Conservation (phyloP, 495 filamentous ascomycete genomes). For the Penicillium lagena region DNA sequence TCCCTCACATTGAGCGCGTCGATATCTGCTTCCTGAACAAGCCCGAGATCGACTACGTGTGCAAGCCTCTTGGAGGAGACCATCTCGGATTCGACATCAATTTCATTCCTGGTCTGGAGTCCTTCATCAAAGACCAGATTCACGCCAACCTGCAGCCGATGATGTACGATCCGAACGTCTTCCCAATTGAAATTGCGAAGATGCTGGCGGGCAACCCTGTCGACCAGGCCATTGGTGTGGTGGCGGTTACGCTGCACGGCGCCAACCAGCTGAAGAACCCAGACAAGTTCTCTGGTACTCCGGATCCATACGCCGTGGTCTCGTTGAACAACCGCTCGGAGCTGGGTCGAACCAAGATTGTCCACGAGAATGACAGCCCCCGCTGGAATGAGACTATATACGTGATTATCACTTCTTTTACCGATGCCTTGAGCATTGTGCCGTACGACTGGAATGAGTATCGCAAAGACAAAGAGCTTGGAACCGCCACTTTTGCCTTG, state of each 20-base stretch:
- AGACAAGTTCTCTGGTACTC: constrained; percentile 87
- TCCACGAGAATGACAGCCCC: constrained; percentile 79
- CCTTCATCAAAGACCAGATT: constrained; percentile 92
- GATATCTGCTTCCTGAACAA: constrained; percentile 80
- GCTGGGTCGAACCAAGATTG: constrained; percentile 81
- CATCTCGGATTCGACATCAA: constrained; percentile 97
- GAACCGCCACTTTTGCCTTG: constrained; percentile 73
- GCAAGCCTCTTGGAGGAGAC: constrained; percentile 95
- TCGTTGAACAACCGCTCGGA: constrained; percentile 75
- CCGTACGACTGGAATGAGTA: constrained; percentile 92
- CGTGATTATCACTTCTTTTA: constrained; percentile 83
- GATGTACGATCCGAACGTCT: constrained; percentile 96
- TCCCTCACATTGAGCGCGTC: constrained; percentile 88
- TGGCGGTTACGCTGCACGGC: constrained; percentile 85
- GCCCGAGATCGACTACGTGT: constrained; percentile 86
- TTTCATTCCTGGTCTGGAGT: constrained; percentile 90
- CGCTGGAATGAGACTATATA: constrained; percentile 96
- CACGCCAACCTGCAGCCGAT: constrained; percentile 88
- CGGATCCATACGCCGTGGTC: constrained; percentile 87
- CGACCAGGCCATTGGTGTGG: constrained; percentile 91
- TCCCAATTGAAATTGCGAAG: constrained; percentile 97
- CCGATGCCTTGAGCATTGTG: constrained; percentile 74
- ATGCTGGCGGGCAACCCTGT: constrained; percentile 94
- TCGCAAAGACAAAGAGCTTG: constrained; percentile 94
- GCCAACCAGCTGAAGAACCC: constrained; percentile 90